A percentile compares a stretch with the other conserved stretches of the same genome.
These are phyloP conservation scores for Phytophthora cactorum DNA, from an alignment of 352 stramenopile species.

Conservation along the genomic window DNA sequence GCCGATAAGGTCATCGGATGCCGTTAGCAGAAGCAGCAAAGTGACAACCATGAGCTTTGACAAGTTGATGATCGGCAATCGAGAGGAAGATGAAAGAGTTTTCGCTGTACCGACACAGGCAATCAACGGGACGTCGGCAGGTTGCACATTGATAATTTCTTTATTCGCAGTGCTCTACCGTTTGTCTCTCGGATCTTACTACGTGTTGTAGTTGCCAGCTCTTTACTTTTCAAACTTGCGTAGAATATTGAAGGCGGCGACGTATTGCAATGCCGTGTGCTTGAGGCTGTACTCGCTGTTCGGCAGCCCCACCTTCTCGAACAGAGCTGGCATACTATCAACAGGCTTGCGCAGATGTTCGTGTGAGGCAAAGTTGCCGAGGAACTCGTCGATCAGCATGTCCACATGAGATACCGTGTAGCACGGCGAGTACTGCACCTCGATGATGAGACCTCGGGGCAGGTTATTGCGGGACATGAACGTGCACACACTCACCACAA, in stretches of 20 bases:
- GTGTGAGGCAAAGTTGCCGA: slow-evolving; percentile 68
- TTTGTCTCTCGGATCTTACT: too few relatives aligned
- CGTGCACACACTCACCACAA: slow-evolving; percentile 85
- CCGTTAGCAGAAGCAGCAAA: too few relatives aligned
- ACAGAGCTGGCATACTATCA: slow-evolving; percentile 64
- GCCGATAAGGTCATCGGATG: too few relatives aligned
- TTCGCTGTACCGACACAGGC: too few relatives aligned
- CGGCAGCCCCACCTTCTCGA: slow-evolving; percentile 79
- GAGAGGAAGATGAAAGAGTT: too few relatives aligned
- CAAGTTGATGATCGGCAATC: too few relatives aligned
- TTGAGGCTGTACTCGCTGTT: slow-evolving; percentile 85
- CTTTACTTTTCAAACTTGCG: slow-evolving; percentile 81
- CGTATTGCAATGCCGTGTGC: slow-evolving; percentile 89
- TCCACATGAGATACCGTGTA: slow-evolving; percentile 79
- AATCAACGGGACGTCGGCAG: too few relatives aligned
- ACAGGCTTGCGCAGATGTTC: slow-evolving; percentile 81
- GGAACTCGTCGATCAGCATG: slow-evolving; percentile 86
- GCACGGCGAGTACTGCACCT: slow-evolving; percentile 87
- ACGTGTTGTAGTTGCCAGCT: neutral
- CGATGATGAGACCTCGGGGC: slow-evolving; percentile 78
- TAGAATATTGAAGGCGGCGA: slow-evolving; percentile 87
- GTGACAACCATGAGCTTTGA: too few relatives aligned
- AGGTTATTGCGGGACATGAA: slow-evolving; percentile 90
- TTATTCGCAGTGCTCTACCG: slow-evolving; percentile 1
- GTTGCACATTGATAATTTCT: slow-evolving; percentile 1